Base-by-base conservation (phyloP, 805 yeast species). In the Barnettozyma pratensis region DNA sequence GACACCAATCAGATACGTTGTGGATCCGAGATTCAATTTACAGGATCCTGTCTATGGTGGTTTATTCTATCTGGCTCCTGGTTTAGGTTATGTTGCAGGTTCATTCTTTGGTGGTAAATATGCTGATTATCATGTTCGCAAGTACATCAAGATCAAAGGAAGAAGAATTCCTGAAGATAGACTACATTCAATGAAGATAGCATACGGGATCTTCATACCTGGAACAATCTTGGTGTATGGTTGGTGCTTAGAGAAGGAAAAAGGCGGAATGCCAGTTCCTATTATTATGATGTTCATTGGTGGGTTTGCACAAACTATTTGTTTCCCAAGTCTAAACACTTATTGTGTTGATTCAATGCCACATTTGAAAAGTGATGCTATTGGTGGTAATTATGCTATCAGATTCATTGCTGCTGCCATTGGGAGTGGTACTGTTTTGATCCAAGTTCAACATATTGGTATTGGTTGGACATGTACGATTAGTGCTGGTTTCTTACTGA, bases 321-420 rank as follows among this genome's bases (percentile, higher is more conserved):
- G 71, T 7, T 80, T 77, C 55, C 81, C 83, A 1, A 70, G 76
- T 19, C 57, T 76, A 37, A 79, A 80, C 54, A 73, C 83, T 2
- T 80, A 79, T 57, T 77, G 83, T 62, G 77, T 79, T 27, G 85
- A 80, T 55, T 72, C 78, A 4, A 68, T 77, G 72, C 82, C 83
- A 1, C 69, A 74, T 32, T 57, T 79, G 38, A 71, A 69, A 31
- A 80, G 83, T 26, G 83, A 75, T 56, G 83, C 79, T 2, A 74
- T 80, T 39, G 80, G 76, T 0, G 72, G 78, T 7, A 78, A 78
- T 54, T 79, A 80, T 50, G 70, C 75, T 44, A 59, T 73, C 2
- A 62, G 85, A 44, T 78, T 71, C 54, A 49, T 76, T 1, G 76
- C 78, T 7, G 78, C 77, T 11, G 80, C 79, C 1, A 61, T 79